A percentile compares a stretch with the other conserved stretches of the same genome.
These are phyloP conservation scores for Cladophialophora exuberans DNA, from an alignment of 2,329 filamentous ascomycete genomes.

Conservation along the genomic window DNA sequence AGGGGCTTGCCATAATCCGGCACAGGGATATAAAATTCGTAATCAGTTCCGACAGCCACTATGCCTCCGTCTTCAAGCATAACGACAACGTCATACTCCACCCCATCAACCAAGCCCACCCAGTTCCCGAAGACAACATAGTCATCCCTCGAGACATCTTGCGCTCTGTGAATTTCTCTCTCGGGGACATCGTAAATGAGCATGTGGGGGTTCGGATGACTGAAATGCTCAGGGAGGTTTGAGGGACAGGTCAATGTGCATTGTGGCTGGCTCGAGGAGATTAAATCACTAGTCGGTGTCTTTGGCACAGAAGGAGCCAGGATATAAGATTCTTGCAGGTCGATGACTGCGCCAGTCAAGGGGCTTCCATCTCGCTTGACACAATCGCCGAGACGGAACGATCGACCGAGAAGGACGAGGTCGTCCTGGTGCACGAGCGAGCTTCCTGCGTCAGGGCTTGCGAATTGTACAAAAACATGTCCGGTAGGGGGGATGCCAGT, in stretches of 20 bases:
- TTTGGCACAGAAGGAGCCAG: conserved; percentile 41
- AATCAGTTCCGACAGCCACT: conserved; percentile 55
- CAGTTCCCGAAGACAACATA: conserved; percentile 59
- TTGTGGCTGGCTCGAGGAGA: neutral
- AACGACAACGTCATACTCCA: conserved; percentile 55
- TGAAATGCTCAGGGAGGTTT: conserved; percentile 22
- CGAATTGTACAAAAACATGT: conserved; percentile 53
- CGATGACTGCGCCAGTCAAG: conserved; percentile 59
- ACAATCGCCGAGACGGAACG: conserved; percentile 57
- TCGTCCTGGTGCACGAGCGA: conserved; percentile 47
- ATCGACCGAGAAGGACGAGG: conserved; percentile 57
- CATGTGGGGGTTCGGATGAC: conserved; percentile 31
- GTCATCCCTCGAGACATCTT: conserved; percentile 54
- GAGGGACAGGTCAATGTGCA: conserved; percentile 21
- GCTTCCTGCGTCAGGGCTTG: conserved; percentile 44
- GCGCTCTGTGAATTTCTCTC: conserved; percentile 50
- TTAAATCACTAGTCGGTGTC: conserved; percentile 1
- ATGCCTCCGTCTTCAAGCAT: conserved; percentile 57
- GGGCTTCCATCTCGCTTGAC: conserved; percentile 56
- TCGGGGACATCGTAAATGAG: conserved; percentile 47
- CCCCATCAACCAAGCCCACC: conserved; percentile 57
- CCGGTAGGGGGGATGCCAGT: conserved; percentile 49
- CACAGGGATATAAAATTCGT: conserved; percentile 46
- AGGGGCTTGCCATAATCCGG: conserved; percentile 32
- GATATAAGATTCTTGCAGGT: conserved; percentile 50